Evolutionary conservation across 306 rosid species (phyloP), one percentile per base, ranked within the genome.

Genomic region (Carpinus fangiana): DNA sequence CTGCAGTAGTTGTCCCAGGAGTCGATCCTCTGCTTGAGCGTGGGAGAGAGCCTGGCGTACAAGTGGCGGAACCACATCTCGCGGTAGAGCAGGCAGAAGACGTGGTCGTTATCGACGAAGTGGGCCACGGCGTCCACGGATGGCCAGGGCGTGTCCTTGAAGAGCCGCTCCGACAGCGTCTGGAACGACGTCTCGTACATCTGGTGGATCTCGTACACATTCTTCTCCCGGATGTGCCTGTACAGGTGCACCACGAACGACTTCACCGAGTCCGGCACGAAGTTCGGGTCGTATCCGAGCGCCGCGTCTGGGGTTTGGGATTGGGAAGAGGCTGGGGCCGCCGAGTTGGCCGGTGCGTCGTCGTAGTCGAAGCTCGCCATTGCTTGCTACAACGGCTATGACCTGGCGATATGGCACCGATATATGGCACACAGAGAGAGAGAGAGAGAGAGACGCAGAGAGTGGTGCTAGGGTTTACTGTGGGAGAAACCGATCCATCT

Each of bases 11-110:
- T 96, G 82, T 96, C 99, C 98, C 98, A 93, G 1, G 98, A 93
- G 20, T 96, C 99, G 54, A 96, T 93, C 67, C 98, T 79, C 92
- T 95, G 99, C 72, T 88, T 88, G 59, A 95, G 93, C 9, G 99
- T 90, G 2, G 99, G 97, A 0, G 97, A 86, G 7, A 96, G 88
- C 60, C 99, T 84, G 0, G 98, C 98, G 73, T 93, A 96, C 11
- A 96, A 90, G 83, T 96, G 99, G 73, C 98, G 97, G 81, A 89
- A 96, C 99, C 99, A 96, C 98, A 96, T 96, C 88, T 96, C 99
- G 0, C 94, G 90, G 87, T 93, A 96, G 12, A 96, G 91, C 56
- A 96, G 90, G 83, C 99, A 93, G 83, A 96, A 96, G 2, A 96
- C 98, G 78, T 93, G 98, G 84, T 96, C 99, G 59, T 93, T 93